Evolutionary conservation across 345 rosid genomes (phyloP).

Genomic region (Eutrema yunnanense): DNA sequence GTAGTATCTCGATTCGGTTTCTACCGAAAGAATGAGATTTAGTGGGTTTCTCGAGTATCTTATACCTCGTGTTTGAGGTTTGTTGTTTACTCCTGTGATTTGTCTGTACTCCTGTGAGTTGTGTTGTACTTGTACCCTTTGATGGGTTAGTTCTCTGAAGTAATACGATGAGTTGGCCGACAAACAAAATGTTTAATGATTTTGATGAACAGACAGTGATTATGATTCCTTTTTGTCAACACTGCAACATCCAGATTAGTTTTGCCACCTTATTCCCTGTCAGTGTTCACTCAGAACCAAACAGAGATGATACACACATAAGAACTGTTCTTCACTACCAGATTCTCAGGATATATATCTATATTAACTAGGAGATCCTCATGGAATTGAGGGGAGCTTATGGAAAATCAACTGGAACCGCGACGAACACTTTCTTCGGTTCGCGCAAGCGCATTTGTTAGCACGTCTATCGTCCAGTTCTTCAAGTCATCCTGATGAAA

Average conservation of each 20-base stretch:
- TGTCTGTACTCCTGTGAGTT: too few relatives aligned
- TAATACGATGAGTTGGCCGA: too few relatives aligned
- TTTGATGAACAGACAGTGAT: too few relatives aligned
- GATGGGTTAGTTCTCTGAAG: too few relatives aligned
- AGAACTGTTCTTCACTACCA: neutral
- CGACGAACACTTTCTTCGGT: conserved; percentile 60
- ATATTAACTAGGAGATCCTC: neutral
- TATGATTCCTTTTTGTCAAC: too few relatives aligned
- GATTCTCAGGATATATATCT: neutral
- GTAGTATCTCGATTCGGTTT: too few relatives aligned
- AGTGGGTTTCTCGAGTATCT: too few relatives aligned
- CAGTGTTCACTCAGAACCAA: neutral
- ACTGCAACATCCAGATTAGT: neutral
- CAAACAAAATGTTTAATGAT: too few relatives aligned
- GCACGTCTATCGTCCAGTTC: conserved; percentile 90
- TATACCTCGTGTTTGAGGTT: too few relatives aligned
- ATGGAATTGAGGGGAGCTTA: neutral
- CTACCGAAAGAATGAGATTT: too few relatives aligned
- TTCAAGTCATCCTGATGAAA: conserved; percentile 64
- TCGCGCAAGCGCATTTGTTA: conserved; percentile 66
- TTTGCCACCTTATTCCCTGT: neutral
- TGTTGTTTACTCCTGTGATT: too few relatives aligned
- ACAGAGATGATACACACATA: neutral
- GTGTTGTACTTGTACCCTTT: too few relatives aligned
- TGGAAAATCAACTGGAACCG: conserved; percentile 25